Evolutionary conservation across 2,329 filamentous ascomycete genomes (phyloP), one percentile per base, ranked within the genome.

Genomic region (Ceratocystis smalleyi): DNA sequence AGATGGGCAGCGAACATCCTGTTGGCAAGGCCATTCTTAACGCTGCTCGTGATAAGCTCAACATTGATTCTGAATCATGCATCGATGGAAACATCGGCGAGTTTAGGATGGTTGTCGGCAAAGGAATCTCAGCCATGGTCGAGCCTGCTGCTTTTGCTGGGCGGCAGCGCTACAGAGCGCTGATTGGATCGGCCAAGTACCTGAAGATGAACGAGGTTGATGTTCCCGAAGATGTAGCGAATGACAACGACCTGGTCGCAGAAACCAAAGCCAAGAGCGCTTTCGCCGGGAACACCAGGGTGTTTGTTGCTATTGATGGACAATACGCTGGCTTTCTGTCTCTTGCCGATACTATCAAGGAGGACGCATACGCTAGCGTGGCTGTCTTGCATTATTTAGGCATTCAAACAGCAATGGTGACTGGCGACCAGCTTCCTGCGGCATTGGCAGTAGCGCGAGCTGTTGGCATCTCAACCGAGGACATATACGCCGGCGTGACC

Each of bases 1-100:
- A 99, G 76, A 91, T 91, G 82, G 88, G 89, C 68, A 96, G 90
- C 71, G 94, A 99, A 74, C 94, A 99, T 72, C 94, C 94, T 0
- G 88, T 97, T 65, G 94, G 91, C n/a, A 89, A 85, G 70, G 92
- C 94, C 15, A 88, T 97, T 62, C 78, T 95, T 5, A 75, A 76
- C 0, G 84, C 85, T 32, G 91, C 92, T 2, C 91, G 89, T 69
- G 77, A 82, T 1, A 83, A 92, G 72, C 83, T 96, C 7, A 84
- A 84, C 3, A 74, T 96, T 47, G 84, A 83, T 17, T 73, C 79
- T 1, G 90, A 95, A 65, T 86, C 82, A 6, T 82, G 84, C 19
- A 81, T 97, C 40, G 88, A 95, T 66, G 94, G 94, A 59, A 89
- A 83, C 68, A 81, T 95, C 47, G 89, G 88, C 64, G 87, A 95